A percentile compares a stretch with the other conserved stretches of the same genome.
These are phyloP conservation scores for Glonium stellatum DNA, from an alignment of 495 filamentous ascomycete genomes.

Conservation along the genomic window DNA sequence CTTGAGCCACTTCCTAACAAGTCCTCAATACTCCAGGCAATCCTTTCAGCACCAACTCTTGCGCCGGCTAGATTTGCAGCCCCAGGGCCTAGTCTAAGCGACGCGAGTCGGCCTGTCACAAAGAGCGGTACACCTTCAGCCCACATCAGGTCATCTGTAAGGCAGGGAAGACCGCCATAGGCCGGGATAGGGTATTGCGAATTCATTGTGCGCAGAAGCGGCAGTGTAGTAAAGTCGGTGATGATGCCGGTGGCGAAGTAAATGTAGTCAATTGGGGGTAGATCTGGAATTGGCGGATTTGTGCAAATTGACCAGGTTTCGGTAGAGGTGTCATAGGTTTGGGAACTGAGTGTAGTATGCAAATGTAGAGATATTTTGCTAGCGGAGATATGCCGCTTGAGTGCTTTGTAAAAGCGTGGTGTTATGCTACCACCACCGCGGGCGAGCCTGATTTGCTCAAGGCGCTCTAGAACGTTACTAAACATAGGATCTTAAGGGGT, in stretches of 20 bases:
- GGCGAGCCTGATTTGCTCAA: slow-evolving; percentile 49
- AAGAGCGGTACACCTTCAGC: slow-evolving; percentile 53
- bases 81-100: slow-evolving; percentile 52
- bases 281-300: slow-evolving; percentile 42
- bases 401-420: slow-evolving; percentile 47
- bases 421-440: slow-evolving; percentile 58
- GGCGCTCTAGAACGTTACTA: slow-evolving; percentile 39
- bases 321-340: slow-evolving; percentile 34
- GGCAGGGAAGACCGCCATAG: slow-evolving; percentile 50
- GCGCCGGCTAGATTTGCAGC: slow-evolving; percentile 58
- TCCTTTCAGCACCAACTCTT: slow-evolving; percentile 55
- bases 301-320: slow-evolving; percentile 47
- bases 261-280: slow-evolving; percentile 55
- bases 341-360: slow-evolving; percentile 41
- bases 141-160: slow-evolving; percentile 61
- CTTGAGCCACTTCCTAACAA: slow-evolving; percentile 4
- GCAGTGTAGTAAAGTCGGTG: slow-evolving; percentile 45
- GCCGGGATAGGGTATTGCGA: slow-evolving; percentile 47
- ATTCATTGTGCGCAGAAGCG: slow-evolving; percentile 46
- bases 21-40: slow-evolving; percentile 43
- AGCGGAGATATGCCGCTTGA: slow-evolving; percentile 44
- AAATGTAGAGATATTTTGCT: slow-evolving; percentile 44
- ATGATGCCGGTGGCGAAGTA: slow-evolving; percentile 56
- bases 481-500: background rate
- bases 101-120: slow-evolving; percentile 52